These are phyloP conservation scores for Pichia manshurica DNA, from an alignment of 805 yeast genomes.

Conservation along the genomic window DNA sequence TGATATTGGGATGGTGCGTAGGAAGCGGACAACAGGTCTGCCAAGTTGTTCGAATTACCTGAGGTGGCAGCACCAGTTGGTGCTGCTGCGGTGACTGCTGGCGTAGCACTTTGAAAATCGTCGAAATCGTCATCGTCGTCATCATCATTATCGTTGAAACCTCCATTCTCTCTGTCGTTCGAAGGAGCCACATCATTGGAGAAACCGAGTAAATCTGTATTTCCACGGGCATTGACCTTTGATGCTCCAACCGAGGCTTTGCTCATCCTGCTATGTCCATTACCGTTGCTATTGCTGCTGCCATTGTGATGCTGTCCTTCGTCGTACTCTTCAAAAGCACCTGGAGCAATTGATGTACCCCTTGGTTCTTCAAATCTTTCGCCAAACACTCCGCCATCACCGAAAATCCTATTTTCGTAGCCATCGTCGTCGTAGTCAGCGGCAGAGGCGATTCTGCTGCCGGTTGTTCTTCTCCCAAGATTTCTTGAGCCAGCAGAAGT, in stretches of 20 bases:
- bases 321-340: slow-evolving; percentile 58
- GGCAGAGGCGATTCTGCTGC: slow-evolving; percentile 14
- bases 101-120: slow-evolving; percentile 61
- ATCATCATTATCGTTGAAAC: not conserved
- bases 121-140: slow-evolving; percentile 66
- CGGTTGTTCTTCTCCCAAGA: slow-evolving; percentile 15
- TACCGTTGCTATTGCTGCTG: slow-evolving; percentile 14
- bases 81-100: slow-evolving; percentile 13
- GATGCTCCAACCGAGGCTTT: slow-evolving; percentile 32
- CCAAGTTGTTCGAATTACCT: not conserved
- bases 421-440: slow-evolving; percentile 44
- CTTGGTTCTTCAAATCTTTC: slow-evolving; percentile 55
- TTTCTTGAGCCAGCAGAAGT: slow-evolving; percentile 24
- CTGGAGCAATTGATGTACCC: slow-evolving; percentile 34
- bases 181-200: slow-evolving; percentile 28
- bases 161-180: slow-evolving; percentile 15
- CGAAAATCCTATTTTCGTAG: slow-evolving; percentile 50
- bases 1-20: slow-evolving; percentile 20
- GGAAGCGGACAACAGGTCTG: slow-evolving; percentile 27
- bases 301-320: slow-evolving; percentile 25
- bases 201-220: slow-evolving; percentile 47
- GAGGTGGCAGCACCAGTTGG: slow-evolving; percentile 17
- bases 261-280: slow-evolving; percentile 20
- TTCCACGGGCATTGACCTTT: slow-evolving; percentile 39
- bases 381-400: slow-evolving; percentile 69